Evolutionary conservation across 305 asterid genomes (phyloP), one percentile per base, ranked within the genome.

Genomic region (Fraxinus albicans): DNA sequence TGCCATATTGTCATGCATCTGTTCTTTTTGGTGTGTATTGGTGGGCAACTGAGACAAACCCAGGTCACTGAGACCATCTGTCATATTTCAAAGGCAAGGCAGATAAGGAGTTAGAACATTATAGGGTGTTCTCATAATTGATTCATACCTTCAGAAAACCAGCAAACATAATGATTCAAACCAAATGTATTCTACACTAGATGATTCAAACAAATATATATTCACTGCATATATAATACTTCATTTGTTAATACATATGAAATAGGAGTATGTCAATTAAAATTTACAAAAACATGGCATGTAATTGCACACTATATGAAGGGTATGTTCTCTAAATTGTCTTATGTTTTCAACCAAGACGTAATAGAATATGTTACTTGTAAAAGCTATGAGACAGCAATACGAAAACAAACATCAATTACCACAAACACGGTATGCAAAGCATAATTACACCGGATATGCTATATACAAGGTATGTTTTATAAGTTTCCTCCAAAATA

Each of bases 11-110:
- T 7, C 10, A 38, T 92, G 99, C 70, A 94, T 89, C 81, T 93
- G 98, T 81, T 96, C 98, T 84, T 96, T 93, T 85, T 90, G 96
- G 86, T 87, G 94, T 53, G 92, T 77, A 73, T 88, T 91, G 84
- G 91, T 83, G 36, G 92, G 83, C 84, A 89, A 96, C 53, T 96
- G 97, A 77, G 90, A 84, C 87, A 73, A 83, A 47, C 83, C 76
- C 76, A 80, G 75, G 38, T 44, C 40, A 42, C 38, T 15, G 79
- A 85, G 75, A 13, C 23, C 65, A 53, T 53, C 65, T 44, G 40
- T 44, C 53, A 44, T 44, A 44, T 44, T 44, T 44, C 53, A 10
- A 44, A 44, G 53, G 17, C 53, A 44, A 12, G 42, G 10, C 42
- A 44, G 4, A 44, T 44, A 10, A 44, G 53, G 53, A 38, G 42